Evolutionary conservation across 306 rosid genomes (phyloP), one percentile per base, ranked within the genome.

Genomic region (Prosopis cineraria): DNA sequence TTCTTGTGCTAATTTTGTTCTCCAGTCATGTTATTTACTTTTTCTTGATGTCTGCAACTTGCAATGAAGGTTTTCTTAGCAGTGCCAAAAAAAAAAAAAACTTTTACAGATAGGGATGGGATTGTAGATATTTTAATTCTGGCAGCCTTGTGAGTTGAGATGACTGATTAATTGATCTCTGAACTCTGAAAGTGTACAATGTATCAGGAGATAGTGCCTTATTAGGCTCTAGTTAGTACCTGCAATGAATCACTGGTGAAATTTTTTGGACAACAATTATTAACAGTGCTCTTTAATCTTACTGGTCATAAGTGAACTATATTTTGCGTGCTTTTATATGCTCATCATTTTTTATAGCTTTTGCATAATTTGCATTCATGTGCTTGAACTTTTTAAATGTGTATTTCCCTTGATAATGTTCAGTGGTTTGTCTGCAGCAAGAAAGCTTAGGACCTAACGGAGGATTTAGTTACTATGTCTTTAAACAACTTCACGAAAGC

Each of bases 391-490:
- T 70, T 36, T 60, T 45, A 77, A 40, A 82, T 77, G 71, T 40
- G 52, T 34, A 41, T 53, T 16, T 65, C 50, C 50, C 52, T 78
- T 63, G 73, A 81, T 50, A 72, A 79, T 58, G 76, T 79, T 40
- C 53, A 3, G 73, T 74, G 69, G 72, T 83, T 89, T 82, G 76
- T 74, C 29, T 87, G 88, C 88, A 92, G 98, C 97, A 73, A 79
- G 98, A 95, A 82, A 92, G 97, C 90, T 85, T 88, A 88, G 97
- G 98, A 69, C 98, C 98, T 55, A 83, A 85, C 82, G 96, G 97
- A 85, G 98, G 98, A 60, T 95, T 89, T 84, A 86, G 97, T 84
- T 78, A 92, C 84, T 91, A 83, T 77, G 98, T 91, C 53, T 92
- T 95, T 70, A 80, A 86, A 84, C 90, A 87, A 80, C 92, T 95